phyloP scores from a whole-genome alignment of 768 basidiomycete species.

The Russula compacta region DNA sequence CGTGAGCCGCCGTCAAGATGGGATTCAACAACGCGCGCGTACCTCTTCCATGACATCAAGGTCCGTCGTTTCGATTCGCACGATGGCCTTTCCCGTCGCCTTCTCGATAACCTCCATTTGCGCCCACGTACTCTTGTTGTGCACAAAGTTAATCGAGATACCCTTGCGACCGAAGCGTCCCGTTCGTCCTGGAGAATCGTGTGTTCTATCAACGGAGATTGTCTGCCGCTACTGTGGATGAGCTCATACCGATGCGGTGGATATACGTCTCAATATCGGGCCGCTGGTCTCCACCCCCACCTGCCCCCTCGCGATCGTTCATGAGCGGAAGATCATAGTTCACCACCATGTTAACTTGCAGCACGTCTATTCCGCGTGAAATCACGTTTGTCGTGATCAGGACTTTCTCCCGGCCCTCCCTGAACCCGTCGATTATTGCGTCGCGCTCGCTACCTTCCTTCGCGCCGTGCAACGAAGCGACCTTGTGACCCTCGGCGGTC shows the following conservation, averaged over 20 bases:
- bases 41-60: conserved; percentile 94
- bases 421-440: conserved; percentile 86
- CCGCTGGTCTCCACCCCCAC: conserved; percentile 38
- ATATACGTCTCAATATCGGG: conserved; percentile 97
- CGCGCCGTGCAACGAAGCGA: conserved; percentile 90
- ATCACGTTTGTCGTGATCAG: conserved; percentile 99
- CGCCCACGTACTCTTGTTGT: conserved; percentile 76
- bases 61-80: conserved; percentile 81
- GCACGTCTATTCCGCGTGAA: conserved; percentile 95
- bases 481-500: conserved; percentile 90
- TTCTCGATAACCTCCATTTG: conserved; percentile 89
- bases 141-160: conserved; percentile 95
- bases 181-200: conserved; percentile 65
- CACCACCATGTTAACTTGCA: conserved; percentile 99
- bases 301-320: conserved; percentile 50
- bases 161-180: conserved; percentile 97
- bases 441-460: conserved; percentile 90
- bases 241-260: conserved; percentile 80
- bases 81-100: conserved; percentile 66
- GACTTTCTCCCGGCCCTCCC: conserved; percentile 93
- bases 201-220: background rate
- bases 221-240: background rate
- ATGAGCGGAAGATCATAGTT: conserved; percentile 93
- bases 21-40: conserved; percentile 17
- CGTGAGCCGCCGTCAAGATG: background rate